Percentiles rank a stretch among this genome's conserved stretches.
These are phyloP conservation scores for Tolypocladium nubicola DNA, from an alignment of 2,329 filamentous ascomycete genomes.

Conservation along the genomic window DNA sequence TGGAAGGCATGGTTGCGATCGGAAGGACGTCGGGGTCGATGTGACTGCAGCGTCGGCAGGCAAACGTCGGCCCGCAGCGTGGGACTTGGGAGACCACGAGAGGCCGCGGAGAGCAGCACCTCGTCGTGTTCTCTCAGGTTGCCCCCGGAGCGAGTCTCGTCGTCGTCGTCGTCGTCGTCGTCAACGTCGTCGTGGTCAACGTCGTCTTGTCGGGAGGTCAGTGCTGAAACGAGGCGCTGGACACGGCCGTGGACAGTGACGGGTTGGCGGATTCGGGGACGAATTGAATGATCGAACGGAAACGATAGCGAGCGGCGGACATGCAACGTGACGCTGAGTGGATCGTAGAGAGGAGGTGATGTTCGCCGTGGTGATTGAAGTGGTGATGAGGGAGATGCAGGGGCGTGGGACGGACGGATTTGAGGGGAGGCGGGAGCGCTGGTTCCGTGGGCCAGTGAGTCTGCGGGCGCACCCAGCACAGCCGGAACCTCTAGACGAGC, in stretches of 20 bases:
- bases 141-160: too few species aligned
- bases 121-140: neutral
- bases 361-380: neutral
- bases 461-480: neutral
- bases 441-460: neutral
- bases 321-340: neutral
- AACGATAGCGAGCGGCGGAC: neutral
- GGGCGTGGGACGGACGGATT: neutral
- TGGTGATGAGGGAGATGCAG: neutral
- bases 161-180: neutral
- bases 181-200: neutral
- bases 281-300: neutral
- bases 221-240: neutral
- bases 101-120: neutral
- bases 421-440: neutral
- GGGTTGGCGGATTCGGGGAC: neutral
- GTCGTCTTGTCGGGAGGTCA: neutral
- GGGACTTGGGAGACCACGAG: neutral
- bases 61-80: neutral
- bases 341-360: neutral
- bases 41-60: neutral
- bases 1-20: constrained; percentile 27
- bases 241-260: neutral
- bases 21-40: neutral
- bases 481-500: neutral